phyloP scores from a whole-genome alignment of 1,139 yeast genomes.

The Suhomyces maxii region DNA sequence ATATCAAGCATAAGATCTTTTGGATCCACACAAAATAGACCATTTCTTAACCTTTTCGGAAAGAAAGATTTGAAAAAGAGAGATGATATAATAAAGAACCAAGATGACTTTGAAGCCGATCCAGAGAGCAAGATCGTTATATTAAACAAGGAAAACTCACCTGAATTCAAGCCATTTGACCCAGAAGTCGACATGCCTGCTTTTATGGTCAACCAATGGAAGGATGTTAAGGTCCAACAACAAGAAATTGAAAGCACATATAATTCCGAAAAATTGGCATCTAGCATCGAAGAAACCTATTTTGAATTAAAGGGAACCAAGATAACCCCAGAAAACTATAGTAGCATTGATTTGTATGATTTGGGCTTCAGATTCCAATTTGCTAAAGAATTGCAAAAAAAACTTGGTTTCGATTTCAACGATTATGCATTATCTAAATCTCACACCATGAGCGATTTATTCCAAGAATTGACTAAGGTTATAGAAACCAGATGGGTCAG shows the following conservation, averaged over 20 bases:
- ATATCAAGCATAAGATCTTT: conserved; percentile 14
- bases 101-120: conserved; percentile 39
- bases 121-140: conserved; percentile 37
- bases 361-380: conserved; percentile 59
- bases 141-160: conserved; percentile 40
- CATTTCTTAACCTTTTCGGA: conserved; percentile 23
- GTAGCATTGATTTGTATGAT: conserved; percentile 36
- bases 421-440: conserved; percentile 60
- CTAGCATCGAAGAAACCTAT: conserved; percentile 29
- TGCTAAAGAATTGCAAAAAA: conserved; percentile 56
- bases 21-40: conserved; percentile 13
- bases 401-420: conserved; percentile 64
- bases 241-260: conserved; percentile 34
- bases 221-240: conserved; percentile 22
- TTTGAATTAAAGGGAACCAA: conserved; percentile 21
- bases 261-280: conserved; percentile 24
- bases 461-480: conserved; percentile 41
- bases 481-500: conserved; percentile 52
- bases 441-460: conserved; percentile 47
- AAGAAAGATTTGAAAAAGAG: conserved; percentile 22
- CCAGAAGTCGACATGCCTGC: conserved; percentile 36
- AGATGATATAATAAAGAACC: conserved; percentile 42
- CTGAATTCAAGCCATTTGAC: conserved; percentile 27
- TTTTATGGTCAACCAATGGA: conserved; percentile 40
- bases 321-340: conserved; percentile 18